phyloP scores from a whole-genome alignment of 2,329 filamentous ascomycete genomes.

The Penicillium sp. region DNA sequence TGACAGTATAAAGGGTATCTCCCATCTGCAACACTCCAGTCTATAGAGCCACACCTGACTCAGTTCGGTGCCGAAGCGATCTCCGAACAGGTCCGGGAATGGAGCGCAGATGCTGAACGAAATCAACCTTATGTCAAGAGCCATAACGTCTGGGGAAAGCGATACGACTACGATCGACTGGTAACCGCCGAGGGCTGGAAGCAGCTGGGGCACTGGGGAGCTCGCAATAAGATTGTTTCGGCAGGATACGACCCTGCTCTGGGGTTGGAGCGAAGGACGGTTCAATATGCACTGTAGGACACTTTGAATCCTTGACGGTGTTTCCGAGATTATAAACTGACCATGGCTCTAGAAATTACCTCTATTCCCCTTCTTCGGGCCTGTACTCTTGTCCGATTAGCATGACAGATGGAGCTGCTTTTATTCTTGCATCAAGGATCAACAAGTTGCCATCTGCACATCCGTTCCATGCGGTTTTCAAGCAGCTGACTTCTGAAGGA shows the following conservation, averaged over 20 bases:
- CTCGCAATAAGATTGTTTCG: constrained; percentile 26
- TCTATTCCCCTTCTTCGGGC: constrained; percentile 57
- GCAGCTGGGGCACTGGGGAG: constrained; percentile 32
- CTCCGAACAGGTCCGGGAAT: constrained; percentile 27
- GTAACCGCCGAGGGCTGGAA: constrained; percentile 64
- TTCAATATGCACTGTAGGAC: constrained; percentile 29
- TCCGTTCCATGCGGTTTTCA: constrained; percentile 25
- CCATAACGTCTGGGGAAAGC: constrained; percentile 57
- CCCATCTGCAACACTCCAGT: constrained; percentile 51
- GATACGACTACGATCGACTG: constrained; percentile 51
- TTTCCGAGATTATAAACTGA: not conserved
- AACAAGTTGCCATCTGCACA: constrained; percentile 8
- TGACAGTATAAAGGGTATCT: constrained; percentile 31
- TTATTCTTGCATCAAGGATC: constrained; percentile 26
- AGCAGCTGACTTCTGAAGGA: constrained; percentile 26
- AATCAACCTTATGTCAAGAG: constrained; percentile 59
- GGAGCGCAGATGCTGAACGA: constrained; percentile 56
- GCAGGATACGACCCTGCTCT: constrained; percentile 22
- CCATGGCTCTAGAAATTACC: constrained; percentile 37
- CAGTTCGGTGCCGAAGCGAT: constrained; percentile 31
- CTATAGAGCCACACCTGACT: constrained; percentile 36
- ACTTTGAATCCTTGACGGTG: not conserved
- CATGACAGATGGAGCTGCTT: constrained; percentile 49
- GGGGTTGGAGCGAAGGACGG: constrained; percentile 19
- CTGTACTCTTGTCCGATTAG: constrained; percentile 61